Base-by-base conservation (phyloP, 2,329 filamentous ascomycete species). In the Xylariaceae sp. region DNA sequence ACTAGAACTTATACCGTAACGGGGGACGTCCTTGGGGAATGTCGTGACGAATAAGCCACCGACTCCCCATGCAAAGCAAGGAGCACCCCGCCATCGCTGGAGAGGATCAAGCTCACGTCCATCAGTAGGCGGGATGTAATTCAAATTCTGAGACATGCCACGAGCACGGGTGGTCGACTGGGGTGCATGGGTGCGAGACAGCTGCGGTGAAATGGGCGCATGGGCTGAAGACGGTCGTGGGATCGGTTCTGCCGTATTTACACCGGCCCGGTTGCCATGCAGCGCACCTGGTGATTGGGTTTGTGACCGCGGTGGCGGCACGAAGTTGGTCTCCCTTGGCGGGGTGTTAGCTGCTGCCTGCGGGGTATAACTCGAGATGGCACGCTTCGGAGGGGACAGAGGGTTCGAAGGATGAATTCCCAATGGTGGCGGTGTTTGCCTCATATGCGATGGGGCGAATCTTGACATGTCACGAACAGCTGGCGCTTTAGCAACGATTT, bases 41-140 rank as follows among this genome's bases (percentile, higher is more conserved):
- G 82, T 87, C 1, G 85, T 88, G 3, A 94, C 73, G 9, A 96
- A 68, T 2, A 78, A 76, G 9, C 92, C 92, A 14, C 88, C 89
- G 34, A 94, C 80, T 3, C 88, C 88, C 83, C 94, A 98, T 1
- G 76, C 77, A 54, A 97, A 83, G 9, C 95, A 74, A 0, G 94
- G 92, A 9, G 78, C 76, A 3, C 94, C 94, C 64, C 85, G 88
- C 92, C 92, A 98, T 50, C 92, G 75, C 59, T 94, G 76, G 5
- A 98, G 68, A 2, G 82, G 79, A 64, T 98, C 92, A 13, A 78
- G 65, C 53, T 84, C 77, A 14, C 76, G 74, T 2, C 80, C 80
- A 58, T 84, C 79, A 2, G 72, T 81, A 2, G 81, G 80, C 7
- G 73, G 65, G 26, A 83, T 68, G 47, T 81, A 69, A 50, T 77